A percentile compares a stretch with the other conserved stretches of the same genome.
Conservation (phyloP, 768 basidiomycete genomes). For the Suillus paluster region DNA sequence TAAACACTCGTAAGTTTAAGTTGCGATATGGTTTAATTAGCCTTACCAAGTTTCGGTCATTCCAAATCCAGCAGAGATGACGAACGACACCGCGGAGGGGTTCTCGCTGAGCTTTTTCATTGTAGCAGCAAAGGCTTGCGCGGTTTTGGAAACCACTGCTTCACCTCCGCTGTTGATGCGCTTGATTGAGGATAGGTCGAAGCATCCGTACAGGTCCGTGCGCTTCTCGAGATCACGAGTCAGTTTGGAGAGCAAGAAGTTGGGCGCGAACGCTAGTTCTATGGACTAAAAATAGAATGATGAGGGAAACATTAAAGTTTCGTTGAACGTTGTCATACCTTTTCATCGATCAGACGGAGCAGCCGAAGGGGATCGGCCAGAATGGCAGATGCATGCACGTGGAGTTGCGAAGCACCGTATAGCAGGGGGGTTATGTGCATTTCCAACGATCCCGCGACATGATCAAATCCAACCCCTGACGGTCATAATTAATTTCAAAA, state of each 20-base stretch:
- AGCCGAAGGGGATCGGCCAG: slow-evolving; percentile 27
- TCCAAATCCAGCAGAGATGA: slow-evolving; percentile 38
- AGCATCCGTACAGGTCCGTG: slow-evolving; percentile 24
- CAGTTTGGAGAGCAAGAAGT: slow-evolving; percentile 47
- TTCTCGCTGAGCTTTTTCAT: slow-evolving; percentile 31
- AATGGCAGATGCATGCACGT: slow-evolving; percentile 28
- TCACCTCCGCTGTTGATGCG: slow-evolving; percentile 49
- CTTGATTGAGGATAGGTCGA: slow-evolving; percentile 40
- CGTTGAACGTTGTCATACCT: slow-evolving; percentile 30
- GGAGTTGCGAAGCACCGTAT: slow-evolving; percentile 32
- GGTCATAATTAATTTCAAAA: background rate
- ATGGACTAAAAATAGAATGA: slow-evolving; percentile 25
- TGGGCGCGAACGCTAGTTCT: slow-evolving; percentile 41
- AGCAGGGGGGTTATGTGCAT: slow-evolving; percentile 43
- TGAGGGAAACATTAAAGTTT: slow-evolving; percentile 15
- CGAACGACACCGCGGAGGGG: slow-evolving; percentile 13
- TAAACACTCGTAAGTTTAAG: background rate
- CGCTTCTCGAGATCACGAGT: slow-evolving; percentile 36
- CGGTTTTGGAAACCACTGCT: slow-evolving; percentile 44
- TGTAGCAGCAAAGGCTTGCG: slow-evolving; percentile 40
- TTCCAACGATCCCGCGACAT: slow-evolving; percentile 48
- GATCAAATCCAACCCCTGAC: slow-evolving; percentile 48
- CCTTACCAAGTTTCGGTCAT: slow-evolving; percentile 49
- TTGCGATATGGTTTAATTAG: background rate
- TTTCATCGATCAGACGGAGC: slow-evolving; percentile 40